Base-by-base conservation (phyloP, 768 basidiomycete species). In the Inosperma sp. region DNA sequence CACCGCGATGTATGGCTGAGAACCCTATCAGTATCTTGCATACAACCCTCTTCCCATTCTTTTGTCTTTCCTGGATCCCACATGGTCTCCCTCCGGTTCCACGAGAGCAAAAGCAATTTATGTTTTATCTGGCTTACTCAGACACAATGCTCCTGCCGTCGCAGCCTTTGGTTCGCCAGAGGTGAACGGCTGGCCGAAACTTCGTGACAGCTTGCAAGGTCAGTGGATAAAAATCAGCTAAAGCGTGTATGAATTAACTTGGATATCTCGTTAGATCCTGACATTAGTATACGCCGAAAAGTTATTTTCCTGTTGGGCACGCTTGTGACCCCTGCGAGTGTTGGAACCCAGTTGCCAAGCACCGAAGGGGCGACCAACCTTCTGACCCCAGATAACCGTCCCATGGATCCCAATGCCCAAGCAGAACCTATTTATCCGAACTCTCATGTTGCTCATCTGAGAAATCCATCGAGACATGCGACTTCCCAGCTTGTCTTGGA, bases 21-120 rank as follows among this genome's bases (percentile, higher is more conserved):
- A n/a, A 36, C 44, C 26, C 21, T 53, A 47, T 16, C 37, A 88
- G 85, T 86, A 84, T 60, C 68, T 88, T 33, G 62, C 75, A 47
- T 65, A 81, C 29, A 75, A 86, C 35, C 91, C 92, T 0, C 69
- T 94, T 1, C 75, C 83, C 2, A 67, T 72, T 5, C 67, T 94
- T 7, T 66, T 88, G 7, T 70, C 77, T 12, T 82, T 83, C 62
- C 75, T 93, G 27, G 68, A 73, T 0, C 75, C 84, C 0, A 71
- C 78, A 6, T 55, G 66, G 4, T 69, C 68, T 7, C 73, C 73
- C 10, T 76, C 85, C 0, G 56, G 80, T 1, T 70, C 77, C 37
- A 75, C 76, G 7, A 78, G 88, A 16, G 79, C 86, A n/a, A 90
- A 91, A 66, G 90, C 85, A 1, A 75, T 93, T 27, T 95, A 95